phyloP scores from a whole-genome alignment of 2,329 filamentous ascomycete genomes.

The Sporothrix protearum region DNA sequence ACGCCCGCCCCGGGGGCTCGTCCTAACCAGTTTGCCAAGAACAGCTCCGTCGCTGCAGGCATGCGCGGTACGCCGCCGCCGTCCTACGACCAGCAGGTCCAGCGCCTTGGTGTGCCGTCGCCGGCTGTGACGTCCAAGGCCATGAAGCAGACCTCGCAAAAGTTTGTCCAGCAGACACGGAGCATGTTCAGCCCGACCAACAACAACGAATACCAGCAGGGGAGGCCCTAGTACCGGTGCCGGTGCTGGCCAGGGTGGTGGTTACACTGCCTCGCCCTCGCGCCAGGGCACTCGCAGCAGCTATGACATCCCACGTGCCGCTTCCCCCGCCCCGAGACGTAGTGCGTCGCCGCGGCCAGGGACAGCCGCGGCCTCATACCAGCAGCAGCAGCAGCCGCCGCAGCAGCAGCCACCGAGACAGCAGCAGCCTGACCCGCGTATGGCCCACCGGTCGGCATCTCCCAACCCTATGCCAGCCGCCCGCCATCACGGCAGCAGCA shows the following conservation, averaged over 20 bases:
- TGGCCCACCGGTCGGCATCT: slow-evolving; percentile 35
- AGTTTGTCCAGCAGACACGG: slow-evolving; percentile 77
- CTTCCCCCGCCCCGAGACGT: slow-evolving; percentile 67
- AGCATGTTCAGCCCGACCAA: slow-evolving; percentile 61
- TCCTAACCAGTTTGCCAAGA: slow-evolving; percentile 34
- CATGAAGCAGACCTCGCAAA: slow-evolving; percentile 93
- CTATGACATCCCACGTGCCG: slow-evolving; percentile 55
- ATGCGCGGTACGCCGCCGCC: slow-evolving; percentile 78
- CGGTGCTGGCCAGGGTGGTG: slow-evolving; percentile 23
- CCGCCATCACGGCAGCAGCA: slow-evolving; percentile 36
- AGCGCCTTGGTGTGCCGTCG: slow-evolving; percentile 80
- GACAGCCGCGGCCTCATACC: slow-evolving; percentile 38
- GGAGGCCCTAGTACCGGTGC: slow-evolving; percentile 24
- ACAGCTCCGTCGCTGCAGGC: slow-evolving; percentile 49
- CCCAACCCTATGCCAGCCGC: slow-evolving; percentile 58
- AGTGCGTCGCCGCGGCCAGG: slow-evolving; percentile 60
- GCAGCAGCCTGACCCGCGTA: slow-evolving; percentile 37
- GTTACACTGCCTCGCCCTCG: slow-evolving; percentile 40
- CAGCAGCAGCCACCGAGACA: slow-evolving; percentile 21
- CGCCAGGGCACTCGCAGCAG: slow-evolving; percentile 56
- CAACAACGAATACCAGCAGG: slow-evolving; percentile 23
- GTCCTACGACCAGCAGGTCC: slow-evolving; percentile 75
- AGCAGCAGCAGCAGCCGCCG: slow-evolving; percentile 21
- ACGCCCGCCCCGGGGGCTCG: slow-evolving; percentile 65
- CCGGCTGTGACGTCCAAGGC: slow-evolving; percentile 89